Base-by-base conservation (phyloP, 805 yeast species). In the Candida wancherniae region DNA sequence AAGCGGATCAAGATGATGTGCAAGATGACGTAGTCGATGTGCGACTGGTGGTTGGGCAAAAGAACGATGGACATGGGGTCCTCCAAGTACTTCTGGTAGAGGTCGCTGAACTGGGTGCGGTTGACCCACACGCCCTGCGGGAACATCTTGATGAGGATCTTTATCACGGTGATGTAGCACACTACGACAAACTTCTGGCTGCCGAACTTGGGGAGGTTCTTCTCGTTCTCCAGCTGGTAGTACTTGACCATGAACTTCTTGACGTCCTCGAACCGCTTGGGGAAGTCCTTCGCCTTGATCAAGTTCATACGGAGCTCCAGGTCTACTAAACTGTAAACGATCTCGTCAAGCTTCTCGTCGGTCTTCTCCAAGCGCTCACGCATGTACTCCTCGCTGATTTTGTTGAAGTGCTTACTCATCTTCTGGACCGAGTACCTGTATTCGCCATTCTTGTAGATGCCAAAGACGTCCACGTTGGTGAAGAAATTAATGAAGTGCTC, bases 41-140 rank as follows among this genome's bases (percentile, higher is more conserved):
- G 83, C 8, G 79, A 71, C 48, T 74, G 73, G 53, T 76, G 83
- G 42, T 77, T 73, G 3, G 83, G 82, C 35, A 75, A 57, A 36
- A 67, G 71, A 26, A 75, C 57, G 24, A 65, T 57, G 4, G 69
- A 61, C 69, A 63, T 61, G 5, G 71, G 71, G 31, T 65, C 46
- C 20, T 52, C 44, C 37, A 60, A 38, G 41, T 62, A 64, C 22
- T 54, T 44, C 19, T 48, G 33, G 45, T 48, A 58, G 28, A 66
- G 48, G 5, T 36, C 19, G 22, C 51, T 40, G 24, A 64, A 48
- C 36, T 66, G 63, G 15, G 36, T 33, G 12, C 44, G 39, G 31
- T 55, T 61, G 26, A 55, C 53, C 67, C 69, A 66, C 11, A 66
- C 53, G 1, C 71, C 71, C 26, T 51, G 42, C 4, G 71, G 71